Evolutionary conservation across 208 protist species (phyloP), one percentile per base, ranked within the genome.

Genomic region (Acanthamoeba healyi): DNA sequence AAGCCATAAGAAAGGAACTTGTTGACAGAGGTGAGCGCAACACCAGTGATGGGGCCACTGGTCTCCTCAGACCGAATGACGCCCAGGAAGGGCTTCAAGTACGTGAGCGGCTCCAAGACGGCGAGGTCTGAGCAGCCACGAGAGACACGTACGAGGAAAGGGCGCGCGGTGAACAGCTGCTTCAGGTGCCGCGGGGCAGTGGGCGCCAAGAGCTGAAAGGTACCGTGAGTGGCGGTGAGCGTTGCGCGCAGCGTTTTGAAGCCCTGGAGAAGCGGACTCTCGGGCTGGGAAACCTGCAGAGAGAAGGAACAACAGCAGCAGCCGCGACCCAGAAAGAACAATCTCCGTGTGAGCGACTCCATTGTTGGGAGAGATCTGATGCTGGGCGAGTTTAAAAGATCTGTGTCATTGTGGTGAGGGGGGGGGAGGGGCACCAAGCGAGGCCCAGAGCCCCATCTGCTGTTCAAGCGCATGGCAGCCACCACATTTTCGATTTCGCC

Each of bases 1-100:
- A 94, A 93, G 40, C 79, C 93, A 26, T 88, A 93, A 34, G 44
- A 81, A 29, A 96, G 58, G 82, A 96, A 96, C 42, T 95, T 95
- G 40, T 93, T 86, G 22, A 96, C 94, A 61, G 94, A 95, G 14
- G 92, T 82, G 26, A 96, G 94, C 15, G 95, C 95, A 29, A 95
- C 94, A 10, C 94, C 95, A 29, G 95, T 95, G 32, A 96, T 96
- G 32, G 93, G 94, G 40, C 94, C 95, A 32, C 94, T 96, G 9
- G 95, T 96, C 29, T 96, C 92, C 51, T 95, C 72, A 17, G 95
- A 95, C 70, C 79, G 63, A 29, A 96, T 96, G 4, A 96, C 94
- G n/a, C 36, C 40, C 42, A 95, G 46, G 63, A 96, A 96, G 72
- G 95, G 95, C 17, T 95, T 86, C 87, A 96, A 70, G 90, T 95